phyloP scores from a whole-genome alignment of 2,329 filamentous ascomycete genomes.

The Sordariomycetes sp. region DNA sequence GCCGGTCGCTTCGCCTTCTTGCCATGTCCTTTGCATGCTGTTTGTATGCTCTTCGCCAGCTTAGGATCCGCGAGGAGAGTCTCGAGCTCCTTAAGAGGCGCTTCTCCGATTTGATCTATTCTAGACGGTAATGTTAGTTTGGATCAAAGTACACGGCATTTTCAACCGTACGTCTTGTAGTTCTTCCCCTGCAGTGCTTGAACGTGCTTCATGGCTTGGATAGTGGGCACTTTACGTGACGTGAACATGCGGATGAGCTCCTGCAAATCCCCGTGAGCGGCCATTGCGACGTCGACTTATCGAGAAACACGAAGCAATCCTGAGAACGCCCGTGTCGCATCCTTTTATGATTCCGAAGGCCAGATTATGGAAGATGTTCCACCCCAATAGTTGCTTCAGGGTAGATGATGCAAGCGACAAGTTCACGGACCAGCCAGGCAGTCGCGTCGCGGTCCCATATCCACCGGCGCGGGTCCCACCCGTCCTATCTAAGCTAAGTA shows the following conservation, averaged over 20 bases:
- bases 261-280: conserved; percentile 49
- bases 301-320: background rate
- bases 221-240: conserved; percentile 47
- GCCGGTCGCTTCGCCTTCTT: conserved; percentile 29
- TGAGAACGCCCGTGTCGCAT: background rate
- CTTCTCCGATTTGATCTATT: conserved; percentile 45
- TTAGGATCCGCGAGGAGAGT: conserved; percentile 37
- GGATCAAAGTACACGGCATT: background rate
- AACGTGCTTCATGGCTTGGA: conserved; percentile 49
- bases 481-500: too few relatives aligned
- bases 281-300: conserved; percentile 26
- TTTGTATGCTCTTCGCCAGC: conserved; percentile 39
- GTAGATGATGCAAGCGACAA: background rate
- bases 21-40: conserved; percentile 43
- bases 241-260: conserved; percentile 53
- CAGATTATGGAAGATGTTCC: too few relatives aligned
- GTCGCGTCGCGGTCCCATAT: too few relatives aligned
- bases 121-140: conserved; percentile 19
- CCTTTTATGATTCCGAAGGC: background rate
- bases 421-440: too few relatives aligned
- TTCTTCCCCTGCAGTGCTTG: conserved; percentile 46
- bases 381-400: too few relatives aligned
- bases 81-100: conserved; percentile 32
- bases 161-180: conserved; percentile 41
- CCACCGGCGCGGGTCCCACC: too few relatives aligned